These are phyloP conservation scores for Nannizziopsis barbatae DNA, from an alignment of 2,329 filamentous ascomycete genomes.

Conservation along the genomic window DNA sequence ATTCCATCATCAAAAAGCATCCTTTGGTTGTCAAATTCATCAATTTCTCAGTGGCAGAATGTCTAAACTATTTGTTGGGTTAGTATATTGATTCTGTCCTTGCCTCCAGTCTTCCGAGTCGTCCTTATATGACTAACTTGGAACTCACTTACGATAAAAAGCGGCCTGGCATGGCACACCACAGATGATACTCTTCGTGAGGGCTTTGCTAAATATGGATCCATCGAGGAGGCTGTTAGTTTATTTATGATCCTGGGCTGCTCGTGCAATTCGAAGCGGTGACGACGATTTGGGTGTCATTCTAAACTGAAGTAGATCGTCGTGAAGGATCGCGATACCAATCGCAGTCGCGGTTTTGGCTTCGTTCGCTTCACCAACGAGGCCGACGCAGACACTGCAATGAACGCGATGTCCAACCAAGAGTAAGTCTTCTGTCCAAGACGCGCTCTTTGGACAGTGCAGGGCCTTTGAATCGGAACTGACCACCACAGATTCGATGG, in stretches of 20 bases:
- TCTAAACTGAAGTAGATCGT: conserved; percentile 56
- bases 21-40: neutral
- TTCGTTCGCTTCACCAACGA: conserved; percentile 71
- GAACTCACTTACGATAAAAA: conserved; percentile 30
- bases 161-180: conserved; percentile 97
- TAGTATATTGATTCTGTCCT: conserved; percentile 38
- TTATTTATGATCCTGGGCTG: conserved; percentile 11
- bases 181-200: conserved; percentile 74
- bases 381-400: conserved; percentile 34
- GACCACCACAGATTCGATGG: conserved; percentile 65
- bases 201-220: conserved; percentile 87
- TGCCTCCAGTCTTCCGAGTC: conserved; percentile 2
- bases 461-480: conserved; percentile 17
- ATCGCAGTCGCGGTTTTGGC: conserved; percentile 91
- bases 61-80: conserved; percentile 96
- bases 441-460: conserved; percentile 7
- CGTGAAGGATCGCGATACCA: conserved; percentile 93
- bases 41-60: conserved; percentile 40
- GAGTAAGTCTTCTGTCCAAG: conserved; percentile 52
- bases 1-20: neutral
- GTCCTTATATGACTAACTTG: conserved; percentile 17
- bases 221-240: conserved; percentile 90
- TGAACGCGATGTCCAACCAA: conserved; percentile 37
- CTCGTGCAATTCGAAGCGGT: conserved; percentile 9
- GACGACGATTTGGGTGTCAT: conserved; percentile 10